A percentile compares a stretch with the other conserved stretches of the same genome.
Evolutionary conservation across 2,329 filamentous ascomycete species (phyloP).

Genomic region (Clonostachys byssicola): DNA sequence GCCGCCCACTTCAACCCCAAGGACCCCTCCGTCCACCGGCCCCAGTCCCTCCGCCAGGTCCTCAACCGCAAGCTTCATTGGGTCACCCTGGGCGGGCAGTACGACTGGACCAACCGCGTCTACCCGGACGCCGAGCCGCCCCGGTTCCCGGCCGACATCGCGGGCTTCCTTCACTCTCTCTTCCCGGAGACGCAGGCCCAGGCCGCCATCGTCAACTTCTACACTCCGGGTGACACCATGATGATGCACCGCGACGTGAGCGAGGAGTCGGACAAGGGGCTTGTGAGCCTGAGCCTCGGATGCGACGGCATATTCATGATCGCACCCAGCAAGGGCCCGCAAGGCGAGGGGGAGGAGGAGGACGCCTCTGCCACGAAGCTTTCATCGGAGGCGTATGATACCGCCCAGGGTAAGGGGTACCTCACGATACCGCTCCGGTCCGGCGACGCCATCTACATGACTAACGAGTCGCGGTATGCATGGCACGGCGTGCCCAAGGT

Average conservation of each 20-base stretch:
- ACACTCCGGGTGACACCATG: slow-evolving; percentile 84
- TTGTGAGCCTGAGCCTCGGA: slow-evolving; percentile 84
- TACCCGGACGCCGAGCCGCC: slow-evolving; percentile 71
- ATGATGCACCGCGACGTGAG: slow-evolving; percentile 93
- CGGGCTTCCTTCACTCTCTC: slow-evolving; percentile 58
- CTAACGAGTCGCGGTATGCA: slow-evolving; percentile 72
- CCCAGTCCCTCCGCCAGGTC: slow-evolving; percentile 65
- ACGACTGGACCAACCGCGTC: slow-evolving; percentile 86
- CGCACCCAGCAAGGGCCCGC: slow-evolving; percentile 45
- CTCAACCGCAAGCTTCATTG: slow-evolving; percentile 82
- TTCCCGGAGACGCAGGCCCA: slow-evolving; percentile 78
- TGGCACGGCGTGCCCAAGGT: slow-evolving; percentile 97
- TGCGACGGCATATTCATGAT: slow-evolving; percentile 89
- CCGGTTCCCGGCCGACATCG: slow-evolving; percentile 70
- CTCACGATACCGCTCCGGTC: slow-evolving; percentile 68
- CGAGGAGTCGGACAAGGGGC: slow-evolving; percentile 71
- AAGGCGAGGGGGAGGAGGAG: slow-evolving; percentile 11
- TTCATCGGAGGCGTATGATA: slow-evolving; percentile 4
- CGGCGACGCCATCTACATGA: slow-evolving; percentile 91
- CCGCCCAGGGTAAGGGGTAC: slow-evolving; percentile 35
- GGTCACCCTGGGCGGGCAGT: slow-evolving; percentile 92
- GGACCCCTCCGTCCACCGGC: slow-evolving; percentile 69
- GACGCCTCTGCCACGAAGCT: slow-evolving; percentile 2
- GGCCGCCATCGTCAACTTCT: slow-evolving; percentile 92
- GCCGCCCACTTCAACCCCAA: slow-evolving; percentile 61